Evolutionary conservation across 2,329 filamentous ascomycete species (phyloP).

Genomic region (Ophiostoma triangulosporum): DNA sequence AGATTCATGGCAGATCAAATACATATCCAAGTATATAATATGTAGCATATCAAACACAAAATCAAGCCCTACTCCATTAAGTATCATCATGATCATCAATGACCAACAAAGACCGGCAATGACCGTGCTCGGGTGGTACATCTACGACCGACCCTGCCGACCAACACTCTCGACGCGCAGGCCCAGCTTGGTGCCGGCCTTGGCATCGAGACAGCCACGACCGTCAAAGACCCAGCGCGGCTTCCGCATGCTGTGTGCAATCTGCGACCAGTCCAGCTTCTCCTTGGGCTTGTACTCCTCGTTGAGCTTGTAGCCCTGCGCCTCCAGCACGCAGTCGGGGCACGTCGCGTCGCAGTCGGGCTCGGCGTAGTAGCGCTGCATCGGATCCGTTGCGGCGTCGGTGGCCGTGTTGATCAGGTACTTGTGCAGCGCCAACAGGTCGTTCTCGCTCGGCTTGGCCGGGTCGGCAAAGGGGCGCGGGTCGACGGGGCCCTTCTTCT

Average conservation of each 20-base stretch:
- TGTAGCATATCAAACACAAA: neutral
- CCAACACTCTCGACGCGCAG: conserved; percentile 40
- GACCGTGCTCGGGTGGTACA: too few species aligned
- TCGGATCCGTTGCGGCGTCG: conserved; percentile 26
- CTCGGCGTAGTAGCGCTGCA: conserved; percentile 30
- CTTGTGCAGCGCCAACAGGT: conserved; percentile 35
- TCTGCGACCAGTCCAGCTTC: conserved; percentile 37
- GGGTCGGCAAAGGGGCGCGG: conserved; percentile 30
- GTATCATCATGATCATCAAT: neutral
- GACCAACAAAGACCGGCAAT: neutral
- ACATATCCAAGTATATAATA: neutral
- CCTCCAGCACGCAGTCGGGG: conserved; percentile 32
- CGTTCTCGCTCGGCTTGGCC: conserved; percentile 26
- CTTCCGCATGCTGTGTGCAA: conserved; percentile 35
- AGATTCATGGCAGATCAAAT: too few species aligned
- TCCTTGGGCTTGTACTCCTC: conserved; percentile 32
- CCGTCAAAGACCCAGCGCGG: conserved; percentile 45
- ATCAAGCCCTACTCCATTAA: neutral
- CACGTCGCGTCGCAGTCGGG: conserved; percentile 32
- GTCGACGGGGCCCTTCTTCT: conserved; percentile 25
- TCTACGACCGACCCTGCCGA: conserved; percentile 21
- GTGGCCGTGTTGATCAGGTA: conserved; percentile 25
- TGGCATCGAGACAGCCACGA: conserved; percentile 37
- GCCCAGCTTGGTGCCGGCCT: conserved; percentile 34
- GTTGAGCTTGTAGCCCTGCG: conserved; percentile 14